Percentiles rank a stretch among this genome's conserved stretches.
Evolutionary conservation across 345 rosid genomes (phyloP).

Genomic region (Aegle marmelos): DNA sequence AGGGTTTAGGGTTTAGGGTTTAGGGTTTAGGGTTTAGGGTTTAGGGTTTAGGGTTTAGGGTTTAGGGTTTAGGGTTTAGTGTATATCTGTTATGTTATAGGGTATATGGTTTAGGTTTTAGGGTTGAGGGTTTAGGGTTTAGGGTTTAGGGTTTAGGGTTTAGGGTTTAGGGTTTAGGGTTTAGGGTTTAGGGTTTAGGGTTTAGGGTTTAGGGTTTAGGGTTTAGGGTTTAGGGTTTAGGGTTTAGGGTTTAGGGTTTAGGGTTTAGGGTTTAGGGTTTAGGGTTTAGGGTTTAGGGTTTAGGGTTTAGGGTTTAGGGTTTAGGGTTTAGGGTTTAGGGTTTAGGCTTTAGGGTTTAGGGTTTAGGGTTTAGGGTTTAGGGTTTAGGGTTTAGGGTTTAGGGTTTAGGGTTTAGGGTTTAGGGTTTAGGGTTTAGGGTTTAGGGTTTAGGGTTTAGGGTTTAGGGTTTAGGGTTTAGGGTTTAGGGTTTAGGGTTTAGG

Average conservation of each 20-base stretch:
- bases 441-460: slow-evolving; percentile 20
- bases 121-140: slow-evolving; percentile 16
- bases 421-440: slow-evolving; percentile 24
- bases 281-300: slow-evolving; percentile 20
- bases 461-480: slow-evolving; percentile 22
- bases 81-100: slow-evolving; percentile 11
- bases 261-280: slow-evolving; percentile 23
- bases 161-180: slow-evolving; percentile 19
- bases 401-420: slow-evolving; percentile 25
- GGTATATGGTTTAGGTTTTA: slow-evolving; percentile 14
- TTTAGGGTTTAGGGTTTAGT: slow-evolving; percentile 18
- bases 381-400: slow-evolving; percentile 26
- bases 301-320: slow-evolving; percentile 21
- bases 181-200: slow-evolving; percentile 21
- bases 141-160: slow-evolving; percentile 20
- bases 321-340: slow-evolving; percentile 20
- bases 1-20: slow-evolving; percentile 17
- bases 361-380: slow-evolving; percentile 27
- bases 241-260: slow-evolving; percentile 21
- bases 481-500: slow-evolving; percentile 20
- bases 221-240: slow-evolving; percentile 26
- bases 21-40: slow-evolving; percentile 14
- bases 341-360: slow-evolving; percentile 24
- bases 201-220: slow-evolving; percentile 25
- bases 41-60: slow-evolving; percentile 18